phyloP scores from a whole-genome alignment of 306 rosid species.

The Mimosa pudica region DNA sequence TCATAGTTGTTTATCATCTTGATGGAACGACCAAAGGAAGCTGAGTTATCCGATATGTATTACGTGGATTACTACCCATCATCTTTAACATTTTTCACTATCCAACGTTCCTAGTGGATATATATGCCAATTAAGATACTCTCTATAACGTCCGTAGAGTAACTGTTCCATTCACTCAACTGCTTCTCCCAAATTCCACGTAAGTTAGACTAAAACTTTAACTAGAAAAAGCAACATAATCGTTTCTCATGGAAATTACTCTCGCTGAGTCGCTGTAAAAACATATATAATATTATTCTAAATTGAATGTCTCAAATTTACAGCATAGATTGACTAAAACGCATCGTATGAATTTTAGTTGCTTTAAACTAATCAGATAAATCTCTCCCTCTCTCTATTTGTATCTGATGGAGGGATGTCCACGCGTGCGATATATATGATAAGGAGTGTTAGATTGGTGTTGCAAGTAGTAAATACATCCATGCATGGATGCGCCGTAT shows the following conservation, averaged over 20 bases:
- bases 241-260: background rate
- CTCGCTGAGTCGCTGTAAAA: background rate
- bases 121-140: background rate
- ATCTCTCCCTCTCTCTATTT: background rate
- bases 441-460: background rate
- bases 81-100: slow-evolving; percentile 15
- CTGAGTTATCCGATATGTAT: too few species aligned
- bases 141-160: background rate
- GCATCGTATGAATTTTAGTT: background rate
- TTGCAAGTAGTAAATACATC: background rate
- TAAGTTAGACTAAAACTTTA: background rate
- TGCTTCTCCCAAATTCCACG: slow-evolving; percentile 8
- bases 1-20: too few species aligned
- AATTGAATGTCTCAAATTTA: background rate
- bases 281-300: background rate
- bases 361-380: background rate
- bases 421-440: background rate
- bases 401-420: background rate
- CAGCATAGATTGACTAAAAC: background rate
- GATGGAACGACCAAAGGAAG: too few species aligned
- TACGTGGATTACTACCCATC: slow-evolving; percentile 1
- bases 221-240: background rate
- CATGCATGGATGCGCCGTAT: slow-evolving; percentile 21
- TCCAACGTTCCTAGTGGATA: background rate
- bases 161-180: slow-evolving; percentile 7